A percentile compares a stretch with the other conserved stretches of the same genome.
Evolutionary conservation across 2,329 filamentous ascomycete species (phyloP).

Genomic region (Plectosphaerella cucumerina): DNA sequence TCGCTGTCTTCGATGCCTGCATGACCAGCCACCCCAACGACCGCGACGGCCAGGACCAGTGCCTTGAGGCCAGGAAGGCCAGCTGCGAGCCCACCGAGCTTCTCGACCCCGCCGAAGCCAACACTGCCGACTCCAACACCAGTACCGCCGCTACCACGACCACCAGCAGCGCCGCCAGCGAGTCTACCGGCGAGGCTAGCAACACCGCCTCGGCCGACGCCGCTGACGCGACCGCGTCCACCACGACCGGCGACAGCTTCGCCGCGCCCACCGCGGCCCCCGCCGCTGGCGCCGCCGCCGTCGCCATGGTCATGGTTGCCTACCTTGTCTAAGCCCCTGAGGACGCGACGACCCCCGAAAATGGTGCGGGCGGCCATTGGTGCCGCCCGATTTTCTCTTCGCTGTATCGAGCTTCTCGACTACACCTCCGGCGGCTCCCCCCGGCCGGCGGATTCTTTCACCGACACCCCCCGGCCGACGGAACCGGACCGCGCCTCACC

Average conservation of each 20-base stretch:
- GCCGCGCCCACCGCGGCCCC: slow-evolving; percentile 37
- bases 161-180: slow-evolving; percentile 1
- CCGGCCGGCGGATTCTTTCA: neutral
- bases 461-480: neutral
- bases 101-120: slow-evolving; percentile 7
- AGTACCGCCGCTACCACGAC: slow-evolving; percentile 11
- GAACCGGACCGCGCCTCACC: neutral
- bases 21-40: slow-evolving; percentile 36
- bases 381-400: slow-evolving; percentile 9
- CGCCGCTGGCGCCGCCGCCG: slow-evolving; percentile 37
- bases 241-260: slow-evolving; percentile 19
- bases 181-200: slow-evolving; percentile 8
- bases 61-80: slow-evolving; percentile 40
- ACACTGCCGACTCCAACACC: slow-evolving; percentile 2
- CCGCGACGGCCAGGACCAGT: slow-evolving; percentile 39
- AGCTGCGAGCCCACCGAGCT: slow-evolving; percentile 27
- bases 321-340: slow-evolving; percentile 37
- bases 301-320: slow-evolving; percentile 48
- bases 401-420: slow-evolving; percentile 14
- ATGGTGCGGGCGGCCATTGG: neutral
- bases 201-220: slow-evolving; percentile 11
- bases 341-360: neutral
- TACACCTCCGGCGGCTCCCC: slow-evolving; percentile 3
- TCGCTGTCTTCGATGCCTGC: slow-evolving; percentile 43
- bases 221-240: slow-evolving; percentile 16